Evolutionary conservation across 768 basidiomycete genomes (phyloP), one percentile per base, ranked within the genome.

Genomic region (Naganishia vaughanmartiniae): DNA sequence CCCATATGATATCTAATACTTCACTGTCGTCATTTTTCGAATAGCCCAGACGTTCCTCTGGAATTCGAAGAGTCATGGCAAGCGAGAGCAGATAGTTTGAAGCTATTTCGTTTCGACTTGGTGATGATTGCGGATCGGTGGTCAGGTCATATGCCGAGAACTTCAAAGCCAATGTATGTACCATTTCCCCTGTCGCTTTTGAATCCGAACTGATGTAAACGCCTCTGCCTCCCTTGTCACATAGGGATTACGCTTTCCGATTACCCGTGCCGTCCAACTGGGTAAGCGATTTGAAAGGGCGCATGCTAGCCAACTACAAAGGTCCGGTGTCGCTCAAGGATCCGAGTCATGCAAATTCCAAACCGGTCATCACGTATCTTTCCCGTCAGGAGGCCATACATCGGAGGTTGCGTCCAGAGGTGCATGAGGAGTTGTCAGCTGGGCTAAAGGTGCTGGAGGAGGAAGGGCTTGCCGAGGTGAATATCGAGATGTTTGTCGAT

Each of bases 321-420:
- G 77, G 76, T 5, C 69, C 73, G 9, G 51, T 72, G 17, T 66
- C 69, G 6, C 65, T 74, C 11, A 67, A 57, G n/a, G 60, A 63
- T 63, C 48, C 65, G 34, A 63, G 42, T 31, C 34, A 45, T 19
- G 26, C 19, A 21, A 56, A 57, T 14, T 54, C 39, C 28, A 57
- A 55, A 28, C 75, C 74, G 1, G 73, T 75, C 21, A 63, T 77
- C 46, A 75, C 76, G 45, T 77, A 77, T 34, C 69, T 77, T 26
- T 65, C 73, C 12, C 55, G 77, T 60, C 76, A 77, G 42, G 69
- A 60, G 15, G 55, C 67, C 4, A 66, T 53, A n/a, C 56, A 60
- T 31, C 34, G 76, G 66, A 56, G 54, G 15, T 36, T 76, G 28
- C 48, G 36, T 4, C 66, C 69, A 3, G 67, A 66, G 17, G 66